Evolutionary conservation across 768 basidiomycete species (phyloP).

Genomic region (Mycena belliarum): DNA sequence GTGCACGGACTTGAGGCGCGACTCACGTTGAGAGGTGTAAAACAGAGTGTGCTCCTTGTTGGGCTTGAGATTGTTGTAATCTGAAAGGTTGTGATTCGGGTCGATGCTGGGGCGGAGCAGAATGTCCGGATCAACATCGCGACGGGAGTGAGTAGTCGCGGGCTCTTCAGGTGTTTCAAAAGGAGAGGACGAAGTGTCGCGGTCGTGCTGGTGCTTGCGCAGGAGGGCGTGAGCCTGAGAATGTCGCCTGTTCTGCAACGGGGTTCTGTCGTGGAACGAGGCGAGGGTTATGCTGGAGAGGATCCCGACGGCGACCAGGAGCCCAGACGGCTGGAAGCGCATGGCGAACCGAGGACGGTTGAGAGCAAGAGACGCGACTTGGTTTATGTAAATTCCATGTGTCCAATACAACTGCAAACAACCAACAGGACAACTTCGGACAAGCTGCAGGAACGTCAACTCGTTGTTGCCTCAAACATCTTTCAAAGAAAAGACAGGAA

Average conservation of each 20-base stretch:
- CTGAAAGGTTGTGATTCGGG: not conserved
- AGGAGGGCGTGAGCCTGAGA: not conserved
- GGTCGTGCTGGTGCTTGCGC: not conserved
- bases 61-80: not conserved
- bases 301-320: not conserved
- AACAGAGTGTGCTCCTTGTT: not conserved
- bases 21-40: not conserved
- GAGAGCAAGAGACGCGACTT: not conserved
- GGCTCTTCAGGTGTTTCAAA: not conserved
- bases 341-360: not conserved
- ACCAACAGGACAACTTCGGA: not conserved
- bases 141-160: not conserved
- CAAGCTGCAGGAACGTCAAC: too few relatives aligned
- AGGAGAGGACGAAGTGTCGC: not conserved
- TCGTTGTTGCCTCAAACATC: too few relatives aligned
- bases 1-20: not conserved
- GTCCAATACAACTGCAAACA: not conserved
- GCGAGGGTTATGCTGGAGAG: not conserved
- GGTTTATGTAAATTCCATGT: not conserved
- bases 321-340: not conserved
- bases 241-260: not conserved
- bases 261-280: not conserved
- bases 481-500: too few relatives aligned
- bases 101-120: not conserved
- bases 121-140: not conserved